Base-by-base conservation (phyloP, 1,284 basidiomycete species). In the Microbotryum silenes-acaulis region DNA sequence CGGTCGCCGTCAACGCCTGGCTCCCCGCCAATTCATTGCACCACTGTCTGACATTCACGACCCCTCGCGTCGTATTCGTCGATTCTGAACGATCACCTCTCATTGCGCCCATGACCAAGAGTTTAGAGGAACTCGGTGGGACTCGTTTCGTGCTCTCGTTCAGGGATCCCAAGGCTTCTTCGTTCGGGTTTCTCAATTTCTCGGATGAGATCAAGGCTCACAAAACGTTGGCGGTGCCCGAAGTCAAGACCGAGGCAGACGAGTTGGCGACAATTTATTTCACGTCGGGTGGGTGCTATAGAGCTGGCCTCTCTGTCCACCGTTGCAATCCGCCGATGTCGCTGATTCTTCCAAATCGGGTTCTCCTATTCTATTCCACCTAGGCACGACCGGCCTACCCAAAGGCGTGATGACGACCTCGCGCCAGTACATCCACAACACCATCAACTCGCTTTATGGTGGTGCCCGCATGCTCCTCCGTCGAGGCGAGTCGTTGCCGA, bases 391-490 rank as follows among this genome's bases (percentile, higher is more conserved):
- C 12, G 81, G 82, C 18, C 71, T 82, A 51, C 85, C 84, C 2
- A 86, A 87, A 66, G 82, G 81, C 23, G 82, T 83, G 6, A 70
- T 82, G 58, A 80, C 79, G 57, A 81, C 79, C 1, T 79, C 82
- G 42, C 75, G 79, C 23, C 80, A 81, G 64, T 67, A 50, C 48
- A 42, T 80, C 23, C 81, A 83, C 67, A 78, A 70, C 31, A 78
- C 70, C 31, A 57, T 69, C 68, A 51, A 51, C 61, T 48, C 51
- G 60, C 56, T 37, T 50, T 59, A 37, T 51, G 37, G 37, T 18
- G 37, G 37, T 16, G 77, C 60, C 68, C 77, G 67, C 6, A 68
- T 73, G 3, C 61, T 69, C 4, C 68, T 84, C n/a, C 77, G 83
- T 44, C 75, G 74, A 63, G 83, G 82, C 21, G 79, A 58, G 63